phyloP scores from a whole-genome alignment of 352 stramenopile species.

The Phytophthora cactorum region DNA sequence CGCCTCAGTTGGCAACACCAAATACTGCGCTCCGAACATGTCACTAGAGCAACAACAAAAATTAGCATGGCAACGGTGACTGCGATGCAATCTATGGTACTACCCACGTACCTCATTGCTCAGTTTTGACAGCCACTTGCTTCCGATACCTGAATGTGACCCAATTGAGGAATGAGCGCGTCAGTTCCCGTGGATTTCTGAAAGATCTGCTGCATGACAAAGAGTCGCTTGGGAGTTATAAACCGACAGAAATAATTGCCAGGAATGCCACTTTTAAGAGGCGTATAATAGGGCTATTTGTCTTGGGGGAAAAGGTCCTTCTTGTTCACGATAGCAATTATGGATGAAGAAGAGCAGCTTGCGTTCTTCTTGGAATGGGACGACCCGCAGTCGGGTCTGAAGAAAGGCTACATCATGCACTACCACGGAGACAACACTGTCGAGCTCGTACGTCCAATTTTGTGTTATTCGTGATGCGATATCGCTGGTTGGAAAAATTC shows the following conservation, averaged over 20 bases:
- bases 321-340: slow-evolving; percentile 7
- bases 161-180: slow-evolving; percentile 27
- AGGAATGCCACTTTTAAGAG: not conserved
- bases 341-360: slow-evolving; percentile 65
- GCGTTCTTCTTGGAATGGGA: slow-evolving; percentile 85
- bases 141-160: not conserved
- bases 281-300: not conserved
- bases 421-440: slow-evolving; percentile 77
- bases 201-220: slow-evolving; percentile 29
- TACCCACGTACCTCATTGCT: slow-evolving; percentile 26
- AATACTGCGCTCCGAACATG: slow-evolving; percentile 44
- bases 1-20: slow-evolving; percentile 82
- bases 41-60: slow-evolving; percentile 24
- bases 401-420: slow-evolving; percentile 77
- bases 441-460: slow-evolving; percentile 57
- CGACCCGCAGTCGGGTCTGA: slow-evolving; percentile 72
- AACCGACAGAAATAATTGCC: slow-evolving; percentile 17
- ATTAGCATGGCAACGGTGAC: not conserved
- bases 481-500: not conserved
- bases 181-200: slow-evolving; percentile 29
- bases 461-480: not conserved
- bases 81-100: slow-evolving; percentile 2
- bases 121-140: not conserved
- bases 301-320: not conserved
- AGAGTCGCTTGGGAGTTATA: slow-evolving; percentile 14